A percentile compares a stretch with the other conserved stretches of the same genome.
phyloP scores from a whole-genome alignment of 805 yeast genomes.

The Pichia manshurica region DNA sequence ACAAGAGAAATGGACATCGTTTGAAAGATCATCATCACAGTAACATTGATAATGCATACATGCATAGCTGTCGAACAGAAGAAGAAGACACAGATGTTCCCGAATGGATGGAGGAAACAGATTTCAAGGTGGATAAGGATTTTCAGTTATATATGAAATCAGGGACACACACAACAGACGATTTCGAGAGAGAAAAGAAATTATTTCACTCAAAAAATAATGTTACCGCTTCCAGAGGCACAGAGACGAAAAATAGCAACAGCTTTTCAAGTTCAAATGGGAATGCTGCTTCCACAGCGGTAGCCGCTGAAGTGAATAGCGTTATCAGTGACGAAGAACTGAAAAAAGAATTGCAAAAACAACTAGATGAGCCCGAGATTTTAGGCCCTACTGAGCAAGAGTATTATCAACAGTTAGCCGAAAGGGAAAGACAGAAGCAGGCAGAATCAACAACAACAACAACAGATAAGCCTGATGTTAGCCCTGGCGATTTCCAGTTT shows the following conservation, averaged over 20 bases:
- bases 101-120: constrained; percentile 30
- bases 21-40: neutral
- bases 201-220: constrained; percentile 14
- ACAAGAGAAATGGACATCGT: neutral
- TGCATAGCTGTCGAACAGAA: neutral
- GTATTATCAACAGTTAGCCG: constrained; percentile 1
- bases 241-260: neutral
- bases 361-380: constrained; percentile 11
- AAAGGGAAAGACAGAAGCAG: neutral
- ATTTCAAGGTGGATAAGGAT: constrained; percentile 28
- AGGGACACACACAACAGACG: constrained; percentile 26
- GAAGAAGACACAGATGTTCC: constrained; percentile 19
- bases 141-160: constrained; percentile 22
- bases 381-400: constrained; percentile 15
- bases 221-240: neutral
- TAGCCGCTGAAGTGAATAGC: neutral
- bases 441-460: neutral
- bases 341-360: constrained; percentile 6
- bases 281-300: neutral
- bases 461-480: neutral
- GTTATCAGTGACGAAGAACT: neutral
- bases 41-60: neutral
- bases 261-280: neutral
- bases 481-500: constrained; percentile 18
- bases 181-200: constrained; percentile 27